Percentiles rank a stretch among this genome's conserved stretches.
These are phyloP conservation scores for Colletotrichum lupini DNA, from an alignment of 2,329 filamentous ascomycete genomes.

Conservation along the genomic window DNA sequence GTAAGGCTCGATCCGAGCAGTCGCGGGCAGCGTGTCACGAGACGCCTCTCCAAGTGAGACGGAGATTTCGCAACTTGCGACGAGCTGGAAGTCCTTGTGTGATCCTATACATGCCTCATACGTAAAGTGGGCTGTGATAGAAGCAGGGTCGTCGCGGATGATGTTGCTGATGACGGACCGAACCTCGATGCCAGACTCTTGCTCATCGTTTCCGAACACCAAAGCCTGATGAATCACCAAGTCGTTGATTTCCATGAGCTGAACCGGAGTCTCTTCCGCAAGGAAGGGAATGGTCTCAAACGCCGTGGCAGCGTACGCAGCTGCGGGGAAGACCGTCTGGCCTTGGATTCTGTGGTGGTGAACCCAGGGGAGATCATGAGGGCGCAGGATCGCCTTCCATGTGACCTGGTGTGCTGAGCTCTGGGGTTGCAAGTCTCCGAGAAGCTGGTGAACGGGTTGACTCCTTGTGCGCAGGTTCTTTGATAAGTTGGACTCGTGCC, in stretches of 20 bases:
- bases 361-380: conserved; percentile 45
- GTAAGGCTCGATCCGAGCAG: neutral
- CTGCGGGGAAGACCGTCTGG: conserved; percentile 55
- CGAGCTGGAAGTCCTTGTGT: neutral
- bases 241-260: neutral
- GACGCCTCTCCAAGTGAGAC: neutral
- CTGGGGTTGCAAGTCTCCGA: conserved; percentile 7
- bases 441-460: conserved; percentile 48
- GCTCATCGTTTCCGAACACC: neutral
- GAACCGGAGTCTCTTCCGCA: neutral
- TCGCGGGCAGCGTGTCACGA: neutral
- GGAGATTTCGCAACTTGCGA: conserved; percentile 27
- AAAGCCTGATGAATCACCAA: neutral
- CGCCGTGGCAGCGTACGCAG: conserved; percentile 55
- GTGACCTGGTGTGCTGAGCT: neutral
- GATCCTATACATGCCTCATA: neutral
- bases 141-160: neutral
- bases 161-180: neutral
- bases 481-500: conserved; percentile 41
- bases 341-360: conserved; percentile 47
- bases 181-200: neutral
- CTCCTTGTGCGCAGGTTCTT: conserved; percentile 40
- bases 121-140: neutral
- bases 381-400: conserved; percentile 9
- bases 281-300: neutral